Percentiles rank a stretch among this genome's conserved stretches.
phyloP scores from a whole-genome alignment of 225 moss, liverwort and hornwort genomes.

The Polytrichum commune region DNA sequence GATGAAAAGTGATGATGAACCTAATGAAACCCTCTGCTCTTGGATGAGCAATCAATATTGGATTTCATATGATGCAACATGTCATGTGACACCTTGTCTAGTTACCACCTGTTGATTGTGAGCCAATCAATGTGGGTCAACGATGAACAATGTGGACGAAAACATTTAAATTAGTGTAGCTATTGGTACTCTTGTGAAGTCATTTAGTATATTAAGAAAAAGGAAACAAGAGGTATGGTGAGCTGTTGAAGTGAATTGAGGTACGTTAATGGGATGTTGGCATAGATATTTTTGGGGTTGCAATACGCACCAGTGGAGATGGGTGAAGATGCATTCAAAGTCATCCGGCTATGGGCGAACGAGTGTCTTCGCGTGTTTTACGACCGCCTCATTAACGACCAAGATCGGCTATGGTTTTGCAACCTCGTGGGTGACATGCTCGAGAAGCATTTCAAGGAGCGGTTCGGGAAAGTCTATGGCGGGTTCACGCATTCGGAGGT shows the following conservation, averaged over 20 bases:
- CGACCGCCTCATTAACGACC: constrained; percentile 76
- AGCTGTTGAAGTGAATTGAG: neutral
- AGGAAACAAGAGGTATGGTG: too few species aligned
- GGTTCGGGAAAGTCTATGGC: constrained; percentile 75
- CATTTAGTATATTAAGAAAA: neutral
- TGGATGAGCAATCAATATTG: neutral
- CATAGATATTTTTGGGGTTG: constrained; percentile 76
- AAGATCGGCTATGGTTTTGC: constrained; percentile 86
- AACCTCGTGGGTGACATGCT: constrained; percentile 66
- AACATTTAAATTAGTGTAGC: neutral
- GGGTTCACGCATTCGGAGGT: constrained; percentile 78
- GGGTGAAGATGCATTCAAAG: constrained; percentile 66
- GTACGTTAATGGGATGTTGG: neutral
- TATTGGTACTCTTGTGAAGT: neutral
- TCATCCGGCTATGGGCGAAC: constrained; percentile 80
- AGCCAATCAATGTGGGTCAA: too few species aligned
- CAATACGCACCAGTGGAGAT: constrained; percentile 84
- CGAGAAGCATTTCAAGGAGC: constrained; percentile 82
- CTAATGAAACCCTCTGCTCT: too few species aligned
- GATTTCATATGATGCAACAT: too few species aligned
- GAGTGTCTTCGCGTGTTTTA: constrained; percentile 87
- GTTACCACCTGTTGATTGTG: too few species aligned
- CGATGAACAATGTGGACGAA: too few species aligned
- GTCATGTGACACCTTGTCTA: too few species aligned
- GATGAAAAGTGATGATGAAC: too few species aligned